Evolutionary conservation across 2,329 filamentous ascomycete species (phyloP).

Genomic region (Calonectria leucothoes): DNA sequence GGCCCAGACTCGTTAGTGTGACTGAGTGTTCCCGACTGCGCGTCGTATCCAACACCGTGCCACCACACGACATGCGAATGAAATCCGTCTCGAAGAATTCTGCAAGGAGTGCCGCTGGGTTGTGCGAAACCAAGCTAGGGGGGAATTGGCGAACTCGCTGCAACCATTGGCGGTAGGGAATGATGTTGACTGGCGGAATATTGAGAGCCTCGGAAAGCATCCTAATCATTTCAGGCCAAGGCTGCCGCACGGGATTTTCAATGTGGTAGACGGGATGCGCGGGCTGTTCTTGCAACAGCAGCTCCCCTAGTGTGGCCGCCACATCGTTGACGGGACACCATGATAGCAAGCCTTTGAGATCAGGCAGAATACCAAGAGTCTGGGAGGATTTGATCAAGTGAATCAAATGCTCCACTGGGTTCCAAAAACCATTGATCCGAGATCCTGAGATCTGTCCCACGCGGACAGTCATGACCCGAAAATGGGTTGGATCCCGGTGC

Average conservation of each 20-base stretch:
- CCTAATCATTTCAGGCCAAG: constrained; percentile 25
- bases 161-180: constrained; percentile 8
- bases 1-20: not conserved
- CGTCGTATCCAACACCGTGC: constrained; percentile 1
- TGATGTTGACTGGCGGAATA: not conserved
- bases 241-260: constrained; percentile 35
- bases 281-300: not conserved
- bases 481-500: constrained; percentile 52
- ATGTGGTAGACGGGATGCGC: constrained; percentile 35
- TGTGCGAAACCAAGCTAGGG: not conserved
- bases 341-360: constrained; percentile 51
- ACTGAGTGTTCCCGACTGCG: not conserved
- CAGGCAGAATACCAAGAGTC: constrained; percentile 54
- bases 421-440: constrained; percentile 57
- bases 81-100: constrained; percentile 15
- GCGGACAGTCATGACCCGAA: constrained; percentile 58
- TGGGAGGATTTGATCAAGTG: constrained; percentile 61
- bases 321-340: constrained; percentile 59
- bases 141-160: not conserved
- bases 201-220: not conserved
- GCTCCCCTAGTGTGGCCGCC: constrained; percentile 26
- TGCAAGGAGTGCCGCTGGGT: not conserved
- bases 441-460: constrained; percentile 64
- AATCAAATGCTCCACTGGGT: constrained; percentile 60
- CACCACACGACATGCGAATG: constrained; percentile 20